phyloP scores from a whole-genome alignment of 345 rosid species.

The Dimocarpus longan region DNA sequence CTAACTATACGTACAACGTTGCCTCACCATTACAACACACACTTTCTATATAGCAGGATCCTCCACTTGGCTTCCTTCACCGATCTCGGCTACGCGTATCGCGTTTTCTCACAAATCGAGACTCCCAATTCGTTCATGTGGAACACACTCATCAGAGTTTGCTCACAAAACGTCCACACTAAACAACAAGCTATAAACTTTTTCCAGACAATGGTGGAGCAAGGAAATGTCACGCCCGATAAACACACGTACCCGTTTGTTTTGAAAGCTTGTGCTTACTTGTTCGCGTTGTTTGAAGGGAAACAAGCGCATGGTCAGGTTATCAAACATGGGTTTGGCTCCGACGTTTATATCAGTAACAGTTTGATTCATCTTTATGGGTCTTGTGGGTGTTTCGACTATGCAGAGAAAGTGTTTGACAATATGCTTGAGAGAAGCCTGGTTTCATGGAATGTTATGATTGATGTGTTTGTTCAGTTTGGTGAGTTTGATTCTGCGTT shows the following conservation, averaged over 20 bases:
- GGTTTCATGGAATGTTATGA: slow-evolving; percentile 78
- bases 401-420: slow-evolving; percentile 59
- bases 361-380: slow-evolving; percentile 80
- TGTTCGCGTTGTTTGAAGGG: slow-evolving; percentile 65
- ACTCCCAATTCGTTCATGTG: slow-evolving; percentile 73
- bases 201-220: slow-evolving; percentile 54
- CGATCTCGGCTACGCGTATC: slow-evolving; percentile 53
- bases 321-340: slow-evolving; percentile 61
- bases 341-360: slow-evolving; percentile 71
- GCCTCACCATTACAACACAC: slow-evolving; percentile 42
- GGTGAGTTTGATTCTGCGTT: slow-evolving; percentile 63
- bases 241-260: slow-evolving; percentile 83
- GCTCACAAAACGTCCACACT: slow-evolving; percentile 46
- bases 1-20: slow-evolving; percentile 56
- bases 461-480: slow-evolving; percentile 64
- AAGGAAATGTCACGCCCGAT: slow-evolving; percentile 55
- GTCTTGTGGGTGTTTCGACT: slow-evolving; percentile 60
- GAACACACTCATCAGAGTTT: slow-evolving; percentile 84
- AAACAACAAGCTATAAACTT: slow-evolving; percentile 59
- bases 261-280: slow-evolving; percentile 74
- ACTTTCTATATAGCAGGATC: slow-evolving; percentile 60
- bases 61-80: slow-evolving; percentile 53
- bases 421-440: slow-evolving; percentile 64
- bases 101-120: slow-evolving; percentile 49
- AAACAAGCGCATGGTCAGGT: slow-evolving; percentile 66